A percentile compares a stretch with the other conserved stretches of the same genome.
Conservation (phyloP, 2,329 filamentous ascomycete species). For the Ilyonectria destructans region DNA sequence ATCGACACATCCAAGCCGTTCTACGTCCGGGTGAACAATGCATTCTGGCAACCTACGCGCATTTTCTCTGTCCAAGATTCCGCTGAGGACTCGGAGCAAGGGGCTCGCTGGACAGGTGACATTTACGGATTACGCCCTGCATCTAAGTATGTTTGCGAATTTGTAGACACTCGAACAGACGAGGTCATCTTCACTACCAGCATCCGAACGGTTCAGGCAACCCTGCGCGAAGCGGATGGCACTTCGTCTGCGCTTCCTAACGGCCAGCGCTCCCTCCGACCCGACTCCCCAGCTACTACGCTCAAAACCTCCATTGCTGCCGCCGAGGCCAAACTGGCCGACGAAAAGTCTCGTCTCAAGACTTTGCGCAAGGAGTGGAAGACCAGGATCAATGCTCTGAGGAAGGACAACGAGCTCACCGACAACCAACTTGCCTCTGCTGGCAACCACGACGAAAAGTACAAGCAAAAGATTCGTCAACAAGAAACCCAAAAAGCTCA, state of each 20-base stretch:
- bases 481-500: constrained; percentile 82
- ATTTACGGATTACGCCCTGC: constrained; percentile 80
- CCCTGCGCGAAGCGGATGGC: constrained; percentile 53
- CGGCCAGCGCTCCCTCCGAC: constrained; percentile 75
- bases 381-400: constrained; percentile 75
- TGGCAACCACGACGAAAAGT: constrained; percentile 83
- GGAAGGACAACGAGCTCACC: constrained; percentile 82
- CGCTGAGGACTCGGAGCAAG: constrained; percentile 54
- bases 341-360: constrained; percentile 80
- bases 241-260: constrained; percentile 54
- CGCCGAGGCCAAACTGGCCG: constrained; percentile 79
- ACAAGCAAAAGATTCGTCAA: constrained; percentile 82
- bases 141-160: constrained; percentile 85
- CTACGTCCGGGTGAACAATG: constrained; percentile 84
- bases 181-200: constrained; percentile 80
- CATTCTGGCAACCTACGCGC: constrained; percentile 84
- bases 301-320: constrained; percentile 83
- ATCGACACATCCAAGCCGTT: constrained; percentile 83
- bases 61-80: constrained; percentile 69
- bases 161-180: constrained; percentile 78
- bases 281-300: constrained; percentile 84
- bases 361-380: constrained; percentile 83
- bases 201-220: constrained; percentile 75
- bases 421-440: constrained; percentile 77
- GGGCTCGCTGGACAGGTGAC: constrained; percentile 78